Conservation (phyloP, 139 green algal species). For the Chlamydomonas sp. region DNA sequence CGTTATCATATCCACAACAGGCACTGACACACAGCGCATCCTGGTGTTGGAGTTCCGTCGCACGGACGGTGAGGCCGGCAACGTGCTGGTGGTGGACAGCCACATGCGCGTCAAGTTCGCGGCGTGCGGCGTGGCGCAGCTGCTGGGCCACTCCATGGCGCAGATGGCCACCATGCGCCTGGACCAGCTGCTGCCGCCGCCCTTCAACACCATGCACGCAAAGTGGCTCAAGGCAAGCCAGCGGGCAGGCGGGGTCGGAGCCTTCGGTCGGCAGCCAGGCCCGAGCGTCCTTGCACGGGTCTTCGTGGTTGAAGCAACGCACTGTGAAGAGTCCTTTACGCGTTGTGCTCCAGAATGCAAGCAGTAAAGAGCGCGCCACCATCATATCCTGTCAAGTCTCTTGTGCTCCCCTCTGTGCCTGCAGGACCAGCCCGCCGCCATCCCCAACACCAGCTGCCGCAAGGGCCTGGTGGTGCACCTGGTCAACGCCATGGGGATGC, state of each 20-base stretch:
- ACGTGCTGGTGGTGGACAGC: slow-evolving; percentile 41
- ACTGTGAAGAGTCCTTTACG: too few species aligned
- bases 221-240: slow-evolving; percentile 44
- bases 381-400: neutral
- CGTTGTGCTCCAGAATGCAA: too few species aligned
- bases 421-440: slow-evolving; percentile 16
- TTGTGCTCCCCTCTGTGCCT: neutral
- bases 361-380: neutral
- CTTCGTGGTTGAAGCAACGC: too few species aligned
- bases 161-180: slow-evolving; percentile 42
- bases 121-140: slow-evolving; percentile 21
- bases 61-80: slow-evolving; percentile 21
- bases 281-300: too few species aligned
- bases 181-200: slow-evolving; percentile 42
- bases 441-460: slow-evolving; percentile 36
- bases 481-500: slow-evolving; percentile 17
- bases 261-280: too few species aligned
- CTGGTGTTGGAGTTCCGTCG: slow-evolving; percentile 20
- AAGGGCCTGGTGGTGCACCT: slow-evolving; percentile 44
- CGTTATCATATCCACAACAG: neutral
- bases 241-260: too few species aligned
- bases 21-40: slow-evolving; percentile 45
- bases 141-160: slow-evolving; percentile 40
- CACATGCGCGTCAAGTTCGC: slow-evolving; percentile 40
- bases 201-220: slow-evolving; percentile 51